Percentiles rank a stretch among this genome's conserved stretches.
phyloP scores from a whole-genome alignment of 305 asterid species.

The Fraxinus angustifolia region DNA sequence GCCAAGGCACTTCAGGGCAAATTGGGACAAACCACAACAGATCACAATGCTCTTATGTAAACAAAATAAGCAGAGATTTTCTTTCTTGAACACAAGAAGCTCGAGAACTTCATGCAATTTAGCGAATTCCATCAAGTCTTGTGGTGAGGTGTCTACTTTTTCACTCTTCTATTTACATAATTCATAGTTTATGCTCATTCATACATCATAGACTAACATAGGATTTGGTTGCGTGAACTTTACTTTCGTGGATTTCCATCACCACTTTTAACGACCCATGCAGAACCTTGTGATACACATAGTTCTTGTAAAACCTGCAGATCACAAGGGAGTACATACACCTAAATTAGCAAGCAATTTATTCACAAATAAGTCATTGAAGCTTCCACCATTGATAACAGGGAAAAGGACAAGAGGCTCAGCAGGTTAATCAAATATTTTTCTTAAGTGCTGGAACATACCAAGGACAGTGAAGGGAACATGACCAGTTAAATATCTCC shows the following conservation, averaged over 20 bases:
- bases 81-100: background rate
- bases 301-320: constrained; percentile 70
- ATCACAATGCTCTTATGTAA: background rate
- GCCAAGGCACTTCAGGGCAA: background rate
- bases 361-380: background rate
- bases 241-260: constrained; percentile 41
- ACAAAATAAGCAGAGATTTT: background rate
- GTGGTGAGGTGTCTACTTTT: background rate
- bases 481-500: background rate
- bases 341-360: background rate
- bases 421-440: background rate
- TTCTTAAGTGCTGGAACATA: background rate
- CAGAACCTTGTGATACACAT: constrained; percentile 53
- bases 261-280: constrained; percentile 59
- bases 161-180: background rate
- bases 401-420: background rate
- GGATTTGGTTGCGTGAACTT: constrained; percentile 15
- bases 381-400: background rate
- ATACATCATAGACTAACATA: background rate
- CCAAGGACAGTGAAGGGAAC: background rate
- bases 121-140: background rate
- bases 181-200: background rate
- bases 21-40: background rate
- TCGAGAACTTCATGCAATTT: constrained; percentile 1
- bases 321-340: background rate